Base-by-base conservation (phyloP, 768 basidiomycete genomes). In the Termitomyces heimii region DNA sequence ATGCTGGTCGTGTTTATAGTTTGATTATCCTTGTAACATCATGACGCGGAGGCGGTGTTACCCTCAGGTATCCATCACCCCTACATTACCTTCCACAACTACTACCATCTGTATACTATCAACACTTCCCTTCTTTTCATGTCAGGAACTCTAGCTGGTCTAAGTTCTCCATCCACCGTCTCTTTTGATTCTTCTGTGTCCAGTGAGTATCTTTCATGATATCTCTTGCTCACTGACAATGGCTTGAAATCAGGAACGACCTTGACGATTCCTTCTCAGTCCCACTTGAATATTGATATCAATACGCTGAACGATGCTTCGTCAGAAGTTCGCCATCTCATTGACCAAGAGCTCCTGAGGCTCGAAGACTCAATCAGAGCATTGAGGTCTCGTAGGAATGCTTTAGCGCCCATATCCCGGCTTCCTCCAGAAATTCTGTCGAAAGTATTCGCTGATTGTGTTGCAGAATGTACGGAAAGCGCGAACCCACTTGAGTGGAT, bases 361-460 rank as follows among this genome's bases (percentile, higher is more conserved):
- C 65, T 73, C n/a, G 66, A 71, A 56, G 67, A 69, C 29, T 60
- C 69, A 18, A 71, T 77, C n/a, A 65, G 69, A 53, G 44, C 59
- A 0, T 62, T 78, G 32, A 75, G 70, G 57, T 65, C 66, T 22
- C 68, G 65, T 28, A 71, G 76, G 29, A 79, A 80, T 60, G 37
- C 58, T 4, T 61, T 75, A 3, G 67, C 76, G 4, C 69, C 72
- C 34, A 70, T 78, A 26, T 72, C 72, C 3, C 58, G 59, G 20
- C 69, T 79, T n/a, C 77, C 79, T 26, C 69, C 74, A 6, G 79
- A 79, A 63, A 60, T 78, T 12, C 68, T 79, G 1, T 68, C 67
- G 35, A 70, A 65, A 44, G 70, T 80, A 29, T 79, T 79, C 59
- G 42, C 64, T 1, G 69, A 67, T 44, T 67, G 64, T 52, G 63